These are phyloP conservation scores for Calonectria ilicicola DNA, from an alignment of 2,329 filamentous ascomycete genomes.

Conservation along the genomic window DNA sequence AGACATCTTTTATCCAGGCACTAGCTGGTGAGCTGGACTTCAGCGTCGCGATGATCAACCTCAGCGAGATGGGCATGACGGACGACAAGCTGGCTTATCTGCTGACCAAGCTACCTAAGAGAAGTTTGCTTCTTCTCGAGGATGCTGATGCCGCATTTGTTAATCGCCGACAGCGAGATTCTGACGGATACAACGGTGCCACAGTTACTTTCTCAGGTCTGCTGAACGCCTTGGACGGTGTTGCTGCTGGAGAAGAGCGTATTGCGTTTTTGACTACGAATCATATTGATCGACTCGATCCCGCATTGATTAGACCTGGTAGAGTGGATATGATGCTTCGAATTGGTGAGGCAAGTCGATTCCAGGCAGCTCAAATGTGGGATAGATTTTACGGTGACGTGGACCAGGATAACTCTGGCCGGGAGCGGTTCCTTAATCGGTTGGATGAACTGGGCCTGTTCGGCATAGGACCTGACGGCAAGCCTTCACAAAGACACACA, in stretches of 20 bases:
- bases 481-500: conserved; percentile 65
- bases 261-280: conserved; percentile 96
- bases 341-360: conserved; percentile 87
- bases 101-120: conserved; percentile 84
- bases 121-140: conserved; percentile 86
- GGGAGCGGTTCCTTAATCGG: conserved; percentile 76
- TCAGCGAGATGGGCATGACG: conserved; percentile 89
- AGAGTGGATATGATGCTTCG: conserved; percentile 93
- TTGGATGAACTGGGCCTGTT: conserved; percentile 80
- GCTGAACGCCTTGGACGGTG: conserved; percentile 86
- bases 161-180: conserved; percentile 80
- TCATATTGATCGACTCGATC: conserved; percentile 89
- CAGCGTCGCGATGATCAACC: conserved; percentile 90
- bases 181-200: conserved; percentile 86
- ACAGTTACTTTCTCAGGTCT: conserved; percentile 96
- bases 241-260: conserved; percentile 94
- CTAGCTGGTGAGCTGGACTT: conserved; percentile 93
- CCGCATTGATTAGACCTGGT: conserved; percentile 89
- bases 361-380: conserved; percentile 91
- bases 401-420: conserved; percentile 72
- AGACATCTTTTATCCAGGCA: conserved; percentile 96
- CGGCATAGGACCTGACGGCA: conserved; percentile 63
- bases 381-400: conserved; percentile 93
- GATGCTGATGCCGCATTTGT: conserved; percentile 93
- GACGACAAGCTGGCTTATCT: conserved; percentile 90